phyloP scores from a whole-genome alignment of 257 asterid species.

The Ehretia macrophylla region DNA sequence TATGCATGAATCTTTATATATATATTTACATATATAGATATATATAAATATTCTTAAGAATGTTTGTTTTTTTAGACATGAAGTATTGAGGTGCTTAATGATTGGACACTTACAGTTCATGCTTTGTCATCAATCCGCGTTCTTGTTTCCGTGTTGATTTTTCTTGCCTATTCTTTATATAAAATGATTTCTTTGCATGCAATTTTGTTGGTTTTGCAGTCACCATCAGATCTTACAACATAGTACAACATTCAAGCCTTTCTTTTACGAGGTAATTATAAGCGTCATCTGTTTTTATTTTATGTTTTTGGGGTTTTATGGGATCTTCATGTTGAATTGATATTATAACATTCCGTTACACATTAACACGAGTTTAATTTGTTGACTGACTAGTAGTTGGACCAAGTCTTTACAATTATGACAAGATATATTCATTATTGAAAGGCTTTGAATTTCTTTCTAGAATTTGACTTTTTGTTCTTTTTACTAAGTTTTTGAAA shows the following conservation, averaged over 20 bases:
- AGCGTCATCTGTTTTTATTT: not conserved
- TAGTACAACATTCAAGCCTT: constrained; percentile 19
- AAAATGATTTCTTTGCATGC: not conserved
- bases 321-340: not conserved
- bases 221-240: constrained; percentile 50
- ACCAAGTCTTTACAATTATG: too few species aligned
- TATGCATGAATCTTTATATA: not conserved
- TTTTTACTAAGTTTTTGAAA: constrained; percentile 6
- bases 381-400: too few species aligned
- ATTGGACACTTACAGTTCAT: constrained; percentile 41
- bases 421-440: too few species aligned
- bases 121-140: constrained; percentile 74
- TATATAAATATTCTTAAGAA: constrained; percentile 2
- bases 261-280: constrained; percentile 9
- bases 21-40: not conserved
- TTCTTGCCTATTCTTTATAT: constrained; percentile 7
- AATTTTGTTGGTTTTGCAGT: constrained; percentile 19
- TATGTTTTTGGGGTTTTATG: not conserved
- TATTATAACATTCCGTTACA: not conserved
- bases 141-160: constrained; percentile 28
- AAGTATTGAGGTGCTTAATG: constrained; percentile 13
- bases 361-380: too few species aligned
- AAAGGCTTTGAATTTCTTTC: constrained; percentile 1
- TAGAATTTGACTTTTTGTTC: not conserved
- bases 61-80: constrained; percentile 14